Evolutionary conservation across 805 yeast species (phyloP).

Genomic region (Brettanomyces bruxellensis): DNA sequence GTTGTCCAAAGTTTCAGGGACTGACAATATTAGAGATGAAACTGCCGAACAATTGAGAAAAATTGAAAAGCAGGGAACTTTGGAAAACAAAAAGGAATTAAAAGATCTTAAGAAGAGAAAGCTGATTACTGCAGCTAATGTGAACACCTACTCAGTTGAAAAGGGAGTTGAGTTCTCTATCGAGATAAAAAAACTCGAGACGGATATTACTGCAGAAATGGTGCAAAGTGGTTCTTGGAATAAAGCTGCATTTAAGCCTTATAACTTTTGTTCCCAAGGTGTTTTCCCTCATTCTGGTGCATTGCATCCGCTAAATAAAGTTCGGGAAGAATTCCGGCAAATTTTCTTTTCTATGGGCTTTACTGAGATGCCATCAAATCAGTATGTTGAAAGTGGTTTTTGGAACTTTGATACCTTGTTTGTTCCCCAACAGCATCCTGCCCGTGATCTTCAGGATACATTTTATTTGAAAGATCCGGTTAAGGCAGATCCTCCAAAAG

Average conservation of each 20-base stretch:
- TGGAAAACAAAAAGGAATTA: slow-evolving; percentile 53
- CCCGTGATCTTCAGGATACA: slow-evolving; percentile 97
- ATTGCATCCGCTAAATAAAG: slow-evolving; percentile 92
- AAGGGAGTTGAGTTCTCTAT: slow-evolving; percentile 84
- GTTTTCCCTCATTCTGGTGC: slow-evolving; percentile 82
- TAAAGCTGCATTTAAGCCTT: slow-evolving; percentile 79
- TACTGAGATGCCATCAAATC: slow-evolving; percentile 98
- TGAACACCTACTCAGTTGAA: slow-evolving; percentile 60
- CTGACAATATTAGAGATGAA: slow-evolving; percentile 48
- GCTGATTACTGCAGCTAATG: slow-evolving; percentile 61
- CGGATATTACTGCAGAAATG: slow-evolving; percentile 95
- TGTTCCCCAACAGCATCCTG: slow-evolving; percentile 99
- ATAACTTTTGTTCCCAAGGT: slow-evolving; percentile 95
- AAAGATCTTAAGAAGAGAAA: slow-evolving; percentile 92
- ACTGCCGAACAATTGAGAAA: slow-evolving; percentile 57
- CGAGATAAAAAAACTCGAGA: slow-evolving; percentile 72
- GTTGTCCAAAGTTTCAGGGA: slow-evolving; percentile 45
- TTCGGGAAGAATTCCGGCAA: slow-evolving; percentile 95
- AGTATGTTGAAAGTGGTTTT: slow-evolving; percentile 95
- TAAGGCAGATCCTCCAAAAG: slow-evolving; percentile 74
- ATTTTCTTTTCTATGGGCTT: slow-evolving; percentile 97
- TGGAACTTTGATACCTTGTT: slow-evolving; percentile 97
- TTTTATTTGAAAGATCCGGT: slow-evolving; percentile 93
- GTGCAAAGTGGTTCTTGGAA: slow-evolving; percentile 75
- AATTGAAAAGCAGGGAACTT: slow-evolving; percentile 46